Evolutionary conservation across 306 rosid species (phyloP).

Genomic region (Mimosa pudica): DNA sequence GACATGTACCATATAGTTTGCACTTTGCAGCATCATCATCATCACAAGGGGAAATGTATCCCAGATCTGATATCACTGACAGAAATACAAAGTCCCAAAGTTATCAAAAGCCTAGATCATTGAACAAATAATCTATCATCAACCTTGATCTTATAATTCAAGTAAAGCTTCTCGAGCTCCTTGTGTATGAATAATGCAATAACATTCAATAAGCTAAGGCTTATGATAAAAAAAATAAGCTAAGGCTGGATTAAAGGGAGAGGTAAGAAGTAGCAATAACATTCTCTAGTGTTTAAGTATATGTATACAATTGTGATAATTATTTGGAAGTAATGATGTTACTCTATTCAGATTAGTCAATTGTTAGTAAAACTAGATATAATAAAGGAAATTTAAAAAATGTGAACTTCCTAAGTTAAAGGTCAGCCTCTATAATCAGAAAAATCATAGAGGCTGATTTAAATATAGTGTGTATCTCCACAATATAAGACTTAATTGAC

Average conservation of each 20-base stretch:
- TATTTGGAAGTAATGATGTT: too few relatives aligned
- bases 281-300: too few relatives aligned
- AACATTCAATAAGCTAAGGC: too few relatives aligned
- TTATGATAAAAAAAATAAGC: slow-evolving; percentile 78
- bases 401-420: not conserved
- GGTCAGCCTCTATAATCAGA: not conserved
- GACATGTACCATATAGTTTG: slow-evolving; percentile 64
- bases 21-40: slow-evolving; percentile 76
- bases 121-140: slow-evolving; percentile 27
- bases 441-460: too few relatives aligned
- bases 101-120: slow-evolving; percentile 65
- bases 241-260: slow-evolving; percentile 30
- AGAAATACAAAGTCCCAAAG: slow-evolving; percentile 78
- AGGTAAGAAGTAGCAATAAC: not conserved
- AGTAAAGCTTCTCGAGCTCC: slow-evolving; percentile 75
- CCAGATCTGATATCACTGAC: slow-evolving; percentile 67
- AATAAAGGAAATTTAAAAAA: not conserved
- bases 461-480: too few relatives aligned
- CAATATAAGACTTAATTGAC: too few relatives aligned
- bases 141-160: slow-evolving; percentile 54
- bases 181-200: slow-evolving; percentile 57
- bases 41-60: slow-evolving; percentile 64
- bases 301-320: too few relatives aligned
- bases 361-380: too few relatives aligned
- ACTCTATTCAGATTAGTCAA: too few relatives aligned